Evolutionary conservation across 331 rosid genomes (phyloP).

Genomic region (Quercus lobata): DNA sequence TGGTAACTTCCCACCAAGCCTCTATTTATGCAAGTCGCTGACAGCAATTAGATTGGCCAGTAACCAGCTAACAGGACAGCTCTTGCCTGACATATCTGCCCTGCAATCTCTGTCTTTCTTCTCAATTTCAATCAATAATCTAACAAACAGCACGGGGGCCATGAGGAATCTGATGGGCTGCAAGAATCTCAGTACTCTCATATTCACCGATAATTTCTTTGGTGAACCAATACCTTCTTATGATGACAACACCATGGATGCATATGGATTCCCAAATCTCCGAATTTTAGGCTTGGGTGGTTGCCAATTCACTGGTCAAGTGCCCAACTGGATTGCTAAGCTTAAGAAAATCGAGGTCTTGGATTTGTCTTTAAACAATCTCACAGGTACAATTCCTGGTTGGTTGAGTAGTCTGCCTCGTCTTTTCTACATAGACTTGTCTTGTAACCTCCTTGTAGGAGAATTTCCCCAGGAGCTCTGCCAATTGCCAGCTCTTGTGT

Average conservation of each 20-base stretch:
- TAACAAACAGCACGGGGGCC: conserved; percentile 58
- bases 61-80: conserved; percentile 64
- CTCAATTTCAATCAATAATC: conserved; percentile 59
- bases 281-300: conserved; percentile 76
- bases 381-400: conserved; percentile 68
- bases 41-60: conserved; percentile 70
- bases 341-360: conserved; percentile 61
- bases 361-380: conserved; percentile 62
- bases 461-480: conserved; percentile 58
- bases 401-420: conserved; percentile 67
- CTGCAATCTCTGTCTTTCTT: conserved; percentile 62
- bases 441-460: conserved; percentile 54
- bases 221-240: conserved; percentile 48
- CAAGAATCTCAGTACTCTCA: conserved; percentile 62
- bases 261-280: conserved; percentile 53
- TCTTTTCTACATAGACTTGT: conserved; percentile 84
- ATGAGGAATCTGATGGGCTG: conserved; percentile 51
- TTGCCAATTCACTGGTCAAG: conserved; percentile 56
- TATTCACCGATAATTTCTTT: conserved; percentile 47
- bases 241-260: conserved; percentile 40
- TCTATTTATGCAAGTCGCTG: conserved; percentile 74
- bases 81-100: conserved; percentile 47
- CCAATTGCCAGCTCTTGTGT: conserved; percentile 50
- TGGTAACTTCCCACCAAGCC: conserved; percentile 66
- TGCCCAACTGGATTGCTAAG: conserved; percentile 70